Percentiles rank a stretch among this genome's conserved stretches.
Conservation (phyloP, 352 stramenopile species). For the Pythium grandisporangium region DNA sequence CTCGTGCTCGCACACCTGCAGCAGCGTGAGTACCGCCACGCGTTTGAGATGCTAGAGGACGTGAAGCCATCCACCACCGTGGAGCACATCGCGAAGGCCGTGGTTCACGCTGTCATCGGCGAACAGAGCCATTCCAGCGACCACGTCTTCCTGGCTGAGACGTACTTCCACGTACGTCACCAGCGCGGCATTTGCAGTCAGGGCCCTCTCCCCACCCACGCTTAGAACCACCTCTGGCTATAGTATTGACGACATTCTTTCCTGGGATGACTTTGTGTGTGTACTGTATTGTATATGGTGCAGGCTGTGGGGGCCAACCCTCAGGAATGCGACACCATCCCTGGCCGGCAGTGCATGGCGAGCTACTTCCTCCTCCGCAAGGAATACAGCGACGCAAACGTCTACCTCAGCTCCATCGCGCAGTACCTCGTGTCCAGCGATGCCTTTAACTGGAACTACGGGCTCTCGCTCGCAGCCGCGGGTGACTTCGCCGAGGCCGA, state of each 20-base stretch:
- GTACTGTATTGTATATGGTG: not conserved
- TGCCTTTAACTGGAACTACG: conserved; percentile 80
- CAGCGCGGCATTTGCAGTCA: too few relatives aligned
- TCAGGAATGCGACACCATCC: conserved; percentile 52
- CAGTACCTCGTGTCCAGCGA: conserved; percentile 42
- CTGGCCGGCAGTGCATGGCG: conserved; percentile 58
- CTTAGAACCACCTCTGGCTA: not conserved
- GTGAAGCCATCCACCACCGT: conserved; percentile 22
- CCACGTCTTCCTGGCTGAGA: conserved; percentile 65
- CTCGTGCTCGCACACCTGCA: conserved; percentile 45
- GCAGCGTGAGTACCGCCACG: conserved; percentile 28
- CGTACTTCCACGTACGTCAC: conserved; percentile 45
- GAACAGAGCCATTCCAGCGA: conserved; percentile 51
- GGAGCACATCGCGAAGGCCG: conserved; percentile 44
- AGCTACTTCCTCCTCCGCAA: conserved; percentile 61
- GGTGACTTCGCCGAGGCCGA: conserved; percentile 40
- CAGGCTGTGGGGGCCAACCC: conserved; percentile 34
- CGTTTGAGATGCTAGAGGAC: conserved; percentile 50
- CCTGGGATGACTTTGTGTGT: too few relatives aligned
- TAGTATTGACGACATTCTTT: not conserved
- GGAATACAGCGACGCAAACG: conserved; percentile 46
- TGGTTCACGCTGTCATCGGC: conserved; percentile 51
- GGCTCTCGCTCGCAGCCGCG: conserved; percentile 35
- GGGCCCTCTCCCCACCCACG: too few relatives aligned
- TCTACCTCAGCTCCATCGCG: conserved; percentile 63